phyloP scores from a whole-genome alignment of 768 basidiomycete genomes.

The Rhodotorula graminis region DNA sequence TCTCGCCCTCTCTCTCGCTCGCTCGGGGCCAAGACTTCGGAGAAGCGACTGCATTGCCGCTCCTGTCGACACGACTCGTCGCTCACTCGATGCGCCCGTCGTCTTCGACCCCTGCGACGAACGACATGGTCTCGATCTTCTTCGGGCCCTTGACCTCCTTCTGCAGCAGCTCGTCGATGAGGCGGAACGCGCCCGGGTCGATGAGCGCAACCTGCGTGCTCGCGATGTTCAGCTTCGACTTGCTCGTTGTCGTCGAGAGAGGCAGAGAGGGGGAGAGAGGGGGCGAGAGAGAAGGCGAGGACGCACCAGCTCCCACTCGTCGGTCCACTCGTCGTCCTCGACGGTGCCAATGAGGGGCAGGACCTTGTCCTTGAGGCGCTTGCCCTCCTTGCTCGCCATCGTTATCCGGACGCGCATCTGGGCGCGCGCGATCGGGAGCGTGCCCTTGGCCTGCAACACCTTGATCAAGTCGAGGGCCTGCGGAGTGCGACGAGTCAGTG shows the following conservation, averaged over 20 bases:
- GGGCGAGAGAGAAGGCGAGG: background rate
- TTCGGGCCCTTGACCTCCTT: constrained; percentile 75
- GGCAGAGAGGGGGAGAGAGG: background rate
- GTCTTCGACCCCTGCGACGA: constrained; percentile 15
- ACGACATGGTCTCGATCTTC: constrained; percentile 39
- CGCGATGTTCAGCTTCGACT: no score
- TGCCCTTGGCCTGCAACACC: constrained; percentile 69
- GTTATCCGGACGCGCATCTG: constrained; percentile 84
- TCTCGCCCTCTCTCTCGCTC: no score
- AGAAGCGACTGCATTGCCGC: no score
- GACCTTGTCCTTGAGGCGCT: constrained; percentile 65
- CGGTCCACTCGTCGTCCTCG: constrained; percentile 67
- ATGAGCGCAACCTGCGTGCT: constrained; percentile 72
- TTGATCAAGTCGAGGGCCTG: constrained; percentile 87
- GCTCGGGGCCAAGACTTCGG: no score
- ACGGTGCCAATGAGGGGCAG: constrained; percentile 70
- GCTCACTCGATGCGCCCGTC: constrained; percentile 32
- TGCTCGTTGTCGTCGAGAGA: background rate
- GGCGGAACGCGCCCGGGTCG: constrained; percentile 84
- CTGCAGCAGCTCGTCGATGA: constrained; percentile 81
- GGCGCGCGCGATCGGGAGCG: constrained; percentile 86
- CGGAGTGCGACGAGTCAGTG: background rate
- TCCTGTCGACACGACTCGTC: no score
- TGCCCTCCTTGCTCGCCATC: constrained; percentile 65
- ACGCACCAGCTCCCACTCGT: constrained; percentile 84